Evolutionary conservation across 1,284 basidiomycete species (phyloP), one percentile per base, ranked within the genome.

Genomic region (Flammula alnicola): DNA sequence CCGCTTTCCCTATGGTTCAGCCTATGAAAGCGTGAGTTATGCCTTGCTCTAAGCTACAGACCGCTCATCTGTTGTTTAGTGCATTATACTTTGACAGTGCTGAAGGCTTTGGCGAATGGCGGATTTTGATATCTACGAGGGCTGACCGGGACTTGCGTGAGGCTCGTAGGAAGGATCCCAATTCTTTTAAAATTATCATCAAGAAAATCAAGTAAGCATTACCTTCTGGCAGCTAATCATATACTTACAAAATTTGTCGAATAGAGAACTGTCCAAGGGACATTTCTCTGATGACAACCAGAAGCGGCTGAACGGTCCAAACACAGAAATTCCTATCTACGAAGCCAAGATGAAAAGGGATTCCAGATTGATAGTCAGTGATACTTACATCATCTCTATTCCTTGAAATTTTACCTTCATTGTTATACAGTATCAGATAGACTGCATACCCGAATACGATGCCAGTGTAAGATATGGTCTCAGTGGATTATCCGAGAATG

Each of bases 211-310:
- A 72, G 83, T 81, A 45, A 14, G 69, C 17, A 12, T 12, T 12
- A 5, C 5, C 29, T 14, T 52, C 55, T 43, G 41, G 3, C 31
- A 9, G 11, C n/a, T 22, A 11, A 40, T 25, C 1, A 11, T n/a
- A 20, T n/a, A 22, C 2, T 29, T 16, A 41, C 9, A 19, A 22
- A 22, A 7, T 19, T 30, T 42, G 26, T 8, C 47, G n/a, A n/a
- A n/a, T n/a, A 87, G 84, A 57, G 80, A 86, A 50, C 70, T 87
- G 3, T 87, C 84, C 0, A 76, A 78, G 5, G 85, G 86, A 0
- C 77, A 83, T 52, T 87, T 88, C 60, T 86, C 84, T 0, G 73
- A 74, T 5, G 81, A 86, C 53, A 88, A 88, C 52, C 83, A 87
- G 55, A 87, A 85, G 63, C 66, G 74, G n/a, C 66, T 88, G 11